Percentiles rank a stretch among this genome's conserved stretches.
Evolutionary conservation across 768 basidiomycete genomes (phyloP).

Genomic region (Lentinula sp.): DNA sequence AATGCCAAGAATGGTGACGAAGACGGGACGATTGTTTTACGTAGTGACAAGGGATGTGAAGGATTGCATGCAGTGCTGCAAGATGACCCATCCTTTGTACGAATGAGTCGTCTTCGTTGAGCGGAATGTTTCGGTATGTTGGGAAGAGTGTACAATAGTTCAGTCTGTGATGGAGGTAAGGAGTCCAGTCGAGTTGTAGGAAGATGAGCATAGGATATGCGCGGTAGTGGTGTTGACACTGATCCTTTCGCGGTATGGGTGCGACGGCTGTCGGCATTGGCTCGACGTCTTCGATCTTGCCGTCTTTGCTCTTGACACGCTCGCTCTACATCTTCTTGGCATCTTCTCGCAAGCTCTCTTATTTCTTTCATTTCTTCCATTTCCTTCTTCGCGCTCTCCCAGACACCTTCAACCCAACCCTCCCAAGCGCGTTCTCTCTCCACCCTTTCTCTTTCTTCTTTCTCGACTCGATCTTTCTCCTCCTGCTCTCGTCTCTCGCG

Average conservation of each 20-base stretch:
- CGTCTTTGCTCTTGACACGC: neutral
- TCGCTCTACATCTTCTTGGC: conserved; percentile 14
- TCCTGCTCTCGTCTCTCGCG: neutral
- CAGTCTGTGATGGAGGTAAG: neutral
- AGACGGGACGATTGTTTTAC: neutral
- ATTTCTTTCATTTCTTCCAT: conserved; percentile 17
- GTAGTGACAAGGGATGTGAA: neutral
- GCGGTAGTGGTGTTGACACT: neutral
- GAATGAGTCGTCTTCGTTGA: conserved; percentile 9
- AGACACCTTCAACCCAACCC: conserved; percentile 18
- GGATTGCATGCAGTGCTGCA: conserved; percentile 8
- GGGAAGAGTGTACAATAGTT: conserved; percentile 3
- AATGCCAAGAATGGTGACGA: neutral
- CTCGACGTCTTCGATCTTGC: neutral
- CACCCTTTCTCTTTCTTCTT: neutral
- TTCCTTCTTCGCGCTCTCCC: conserved; percentile 17
- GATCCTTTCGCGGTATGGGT: neutral
- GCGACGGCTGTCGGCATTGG: neutral
- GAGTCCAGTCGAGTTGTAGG: neutral
- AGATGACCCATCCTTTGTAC: conserved; percentile 16
- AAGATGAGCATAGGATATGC: conserved; percentile 6
- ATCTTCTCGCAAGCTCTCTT: conserved; percentile 10
- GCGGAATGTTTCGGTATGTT: conserved; percentile 1
- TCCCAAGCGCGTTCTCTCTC: conserved; percentile 11
- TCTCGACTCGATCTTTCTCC: neutral